Evolutionary conservation across 2,329 filamentous ascomycete genomes (phyloP), one percentile per base, ranked within the genome.

Genomic region (Paracoccidioides brasiliensis): DNA sequence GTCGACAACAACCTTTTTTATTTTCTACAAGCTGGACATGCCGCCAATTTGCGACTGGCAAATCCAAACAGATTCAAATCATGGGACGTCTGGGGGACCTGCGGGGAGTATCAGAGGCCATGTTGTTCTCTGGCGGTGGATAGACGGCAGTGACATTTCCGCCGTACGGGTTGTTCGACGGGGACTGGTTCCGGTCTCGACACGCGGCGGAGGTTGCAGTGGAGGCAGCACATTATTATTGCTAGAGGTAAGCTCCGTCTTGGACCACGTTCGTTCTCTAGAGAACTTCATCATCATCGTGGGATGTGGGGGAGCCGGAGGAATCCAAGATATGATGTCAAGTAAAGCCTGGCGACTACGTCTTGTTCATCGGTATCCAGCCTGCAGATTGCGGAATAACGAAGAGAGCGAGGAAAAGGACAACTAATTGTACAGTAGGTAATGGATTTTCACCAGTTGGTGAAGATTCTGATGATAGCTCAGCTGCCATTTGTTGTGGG

Each of bases 21-120:
- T 60, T 76, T 77, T 42, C 75, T 70, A 63, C 75, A 78, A 40
- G 74, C 71, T 33, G 74, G 74, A 63, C 76, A 78, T 10, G 76
- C 76, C 37, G 70, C 72, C 54, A 70, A 68, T 58, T 72, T 72
- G 51, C 70, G 67, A 42, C 68, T 72, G 42, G 58, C 57, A 43
- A 56, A 54, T n/a, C 46, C 42, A 14, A 53, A 52, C 30, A 52
- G 48, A 55, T 38, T 59, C 40, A 58, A 35, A 10, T 58, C 46
- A 15, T 45, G 57, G 14, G 46, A 33, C 2, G 22, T 38, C 2
- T 33, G 42, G 32, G 50, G 22, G 12, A 14, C 38, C 45, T 7
- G 51, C n/a, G 54, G 28, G 55, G 55, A 22, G 57, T 57, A 40
- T 53, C 54, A 8, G 51, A 30, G 35, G 38, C 33, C 46, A 52